phyloP scores from a whole-genome alignment of 2,329 filamentous ascomycete species.

The Botrytis galanthina region DNA sequence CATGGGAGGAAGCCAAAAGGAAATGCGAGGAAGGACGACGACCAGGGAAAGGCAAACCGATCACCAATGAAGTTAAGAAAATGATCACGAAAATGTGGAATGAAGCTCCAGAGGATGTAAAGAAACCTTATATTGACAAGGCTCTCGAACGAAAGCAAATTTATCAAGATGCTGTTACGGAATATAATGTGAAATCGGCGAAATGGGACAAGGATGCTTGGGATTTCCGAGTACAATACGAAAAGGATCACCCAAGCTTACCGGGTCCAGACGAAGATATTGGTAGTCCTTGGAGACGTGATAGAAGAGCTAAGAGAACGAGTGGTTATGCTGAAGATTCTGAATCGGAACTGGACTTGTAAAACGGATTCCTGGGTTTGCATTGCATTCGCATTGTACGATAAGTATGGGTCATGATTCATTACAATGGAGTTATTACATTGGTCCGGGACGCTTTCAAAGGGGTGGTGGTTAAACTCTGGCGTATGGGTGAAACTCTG shows the following conservation, averaged over 20 bases:
- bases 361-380: slow-evolving; percentile 17
- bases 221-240: slow-evolving; percentile 52
- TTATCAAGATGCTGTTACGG: slow-evolving; percentile 56
- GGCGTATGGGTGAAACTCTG: slow-evolving; percentile 18
- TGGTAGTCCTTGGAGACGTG: slow-evolving; percentile 35
- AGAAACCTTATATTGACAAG: slow-evolving; percentile 74
- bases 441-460: slow-evolving; percentile 20
- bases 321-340: slow-evolving; percentile 39
- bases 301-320: slow-evolving; percentile 38
- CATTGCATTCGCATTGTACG: slow-evolving; percentile 23
- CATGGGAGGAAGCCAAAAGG: slow-evolving; percentile 61
- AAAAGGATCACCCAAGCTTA: slow-evolving; percentile 51
- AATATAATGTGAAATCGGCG: slow-evolving; percentile 59
- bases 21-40: slow-evolving; percentile 65
- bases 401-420: slow-evolving; percentile 14
- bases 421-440: slow-evolving; percentile 18
- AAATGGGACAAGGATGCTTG: slow-evolving; percentile 71
- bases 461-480: slow-evolving; percentile 5
- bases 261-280: slow-evolving; percentile 38
- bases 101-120: slow-evolving; percentile 66
- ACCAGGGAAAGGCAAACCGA: slow-evolving; percentile 60
- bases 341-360: slow-evolving; percentile 32
- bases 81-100: slow-evolving; percentile 92
- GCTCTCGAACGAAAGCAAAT: slow-evolving; percentile 67
- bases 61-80: slow-evolving; percentile 78